Evolutionary conservation across 2,329 filamentous ascomycete species (phyloP).

Genomic region (Thielaviopsis ethacetica): DNA sequence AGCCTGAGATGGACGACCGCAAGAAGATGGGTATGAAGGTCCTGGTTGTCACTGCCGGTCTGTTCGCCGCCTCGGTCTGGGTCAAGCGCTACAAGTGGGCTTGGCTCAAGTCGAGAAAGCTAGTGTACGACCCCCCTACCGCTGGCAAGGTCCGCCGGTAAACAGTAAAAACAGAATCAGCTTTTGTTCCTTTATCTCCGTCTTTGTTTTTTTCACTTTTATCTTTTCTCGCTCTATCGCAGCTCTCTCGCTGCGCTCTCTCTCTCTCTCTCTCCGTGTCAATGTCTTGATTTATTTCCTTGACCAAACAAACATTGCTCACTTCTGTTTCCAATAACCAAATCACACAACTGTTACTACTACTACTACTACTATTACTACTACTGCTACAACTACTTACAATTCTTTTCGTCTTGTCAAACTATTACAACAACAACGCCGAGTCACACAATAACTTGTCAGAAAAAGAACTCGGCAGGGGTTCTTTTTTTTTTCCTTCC

Average conservation of each 20-base stretch:
- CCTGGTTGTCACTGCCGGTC: slow-evolving; percentile 57
- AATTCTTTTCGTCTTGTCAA: not conserved
- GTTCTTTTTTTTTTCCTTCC: not conserved
- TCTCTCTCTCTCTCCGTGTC: not conserved
- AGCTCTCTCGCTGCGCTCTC: too few relatives aligned
- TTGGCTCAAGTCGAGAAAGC: slow-evolving; percentile 86
- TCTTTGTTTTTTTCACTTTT: slow-evolving; percentile 6
- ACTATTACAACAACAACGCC: not conserved
- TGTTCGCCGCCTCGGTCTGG: slow-evolving; percentile 85
- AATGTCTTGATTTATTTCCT: not conserved
- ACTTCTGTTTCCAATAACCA: not conserved
- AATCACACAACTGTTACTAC: not conserved
- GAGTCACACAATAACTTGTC: too few relatives aligned
- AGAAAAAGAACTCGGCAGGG: too few relatives aligned
- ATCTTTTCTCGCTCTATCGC: not conserved
- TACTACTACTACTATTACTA: not conserved
- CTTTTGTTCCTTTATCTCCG: slow-evolving; percentile 12
- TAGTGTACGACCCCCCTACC: slow-evolving; percentile 68
- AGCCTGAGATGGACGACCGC: slow-evolving; percentile 97
- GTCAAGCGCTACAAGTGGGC: slow-evolving; percentile 99
- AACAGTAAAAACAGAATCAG: slow-evolving; percentile 15
- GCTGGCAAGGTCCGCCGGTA: slow-evolving; percentile 31
- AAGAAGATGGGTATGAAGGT: slow-evolving; percentile 99
- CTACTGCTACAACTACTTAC: not conserved
- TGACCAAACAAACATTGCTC: not conserved